phyloP scores from a whole-genome alignment of 208 protist genomes.

The Trypanosoma congolense region DNA sequence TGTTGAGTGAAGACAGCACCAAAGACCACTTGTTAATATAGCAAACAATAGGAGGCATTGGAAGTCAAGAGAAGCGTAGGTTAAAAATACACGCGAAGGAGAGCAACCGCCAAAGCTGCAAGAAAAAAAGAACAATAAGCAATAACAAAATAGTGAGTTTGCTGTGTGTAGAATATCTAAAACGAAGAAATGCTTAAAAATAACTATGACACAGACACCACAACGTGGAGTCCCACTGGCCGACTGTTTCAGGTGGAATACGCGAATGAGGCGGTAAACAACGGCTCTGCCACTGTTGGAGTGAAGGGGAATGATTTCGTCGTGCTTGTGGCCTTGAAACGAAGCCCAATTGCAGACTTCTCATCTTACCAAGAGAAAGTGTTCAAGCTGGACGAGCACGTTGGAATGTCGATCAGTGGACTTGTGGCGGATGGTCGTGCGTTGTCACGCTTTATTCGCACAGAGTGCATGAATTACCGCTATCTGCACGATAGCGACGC shows the following conservation, averaged over 20 bases:
- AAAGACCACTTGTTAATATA: too few species aligned
- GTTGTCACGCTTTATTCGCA: constrained; percentile 93
- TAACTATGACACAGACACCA: constrained; percentile 98
- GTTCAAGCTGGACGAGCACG: constrained; percentile 97
- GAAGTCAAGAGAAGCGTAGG: background rate
- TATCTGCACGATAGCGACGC: constrained; percentile 86
- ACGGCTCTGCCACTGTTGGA: constrained; percentile 96
- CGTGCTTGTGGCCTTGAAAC: constrained; percentile 94
- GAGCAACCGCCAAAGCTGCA: background rate
- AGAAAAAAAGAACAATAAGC: constrained; percentile 7
- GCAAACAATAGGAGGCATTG: background rate
- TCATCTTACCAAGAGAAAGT: constrained; percentile 98
- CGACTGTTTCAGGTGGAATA: constrained; percentile 98
- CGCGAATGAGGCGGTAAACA: constrained; percentile 99
- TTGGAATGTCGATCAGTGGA: constrained; percentile 98
- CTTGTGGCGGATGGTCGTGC: constrained; percentile 96
- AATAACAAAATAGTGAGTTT: constrained; percentile 6
- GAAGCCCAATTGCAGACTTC: constrained; percentile 90
- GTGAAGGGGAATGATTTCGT: constrained; percentile 94
- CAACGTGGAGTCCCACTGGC: constrained; percentile 97
- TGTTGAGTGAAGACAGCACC: too few species aligned
- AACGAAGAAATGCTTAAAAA: constrained; percentile 80
- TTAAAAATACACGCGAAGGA: background rate
- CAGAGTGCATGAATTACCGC: constrained; percentile 96
- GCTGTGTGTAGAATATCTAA: too few species aligned